A percentile compares a stretch with the other conserved stretches of the same genome.
phyloP scores from a whole-genome alignment of 441 rosid species.

The Syzygium malaccense region DNA sequence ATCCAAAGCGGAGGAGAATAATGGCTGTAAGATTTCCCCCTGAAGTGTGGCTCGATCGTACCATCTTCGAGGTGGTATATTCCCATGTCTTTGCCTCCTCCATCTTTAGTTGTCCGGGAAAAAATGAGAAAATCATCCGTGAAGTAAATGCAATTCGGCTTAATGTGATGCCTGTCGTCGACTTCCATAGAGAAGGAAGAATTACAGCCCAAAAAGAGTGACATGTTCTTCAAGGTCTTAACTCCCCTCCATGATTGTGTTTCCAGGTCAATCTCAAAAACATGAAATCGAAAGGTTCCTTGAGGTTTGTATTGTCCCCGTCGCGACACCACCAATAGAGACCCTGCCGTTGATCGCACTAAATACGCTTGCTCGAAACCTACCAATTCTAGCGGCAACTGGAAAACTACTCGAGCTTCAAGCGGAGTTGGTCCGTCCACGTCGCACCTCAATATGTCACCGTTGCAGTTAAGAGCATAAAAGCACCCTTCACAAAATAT shows the following conservation, averaged over 20 bases:
- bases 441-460: neutral
- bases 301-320: neutral
- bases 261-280: neutral
- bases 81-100: too few relatives aligned
- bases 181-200: neutral
- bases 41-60: neutral
- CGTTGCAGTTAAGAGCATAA: neutral
- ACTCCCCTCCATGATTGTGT: neutral
- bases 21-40: neutral
- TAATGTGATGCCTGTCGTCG: neutral
- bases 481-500: neutral
- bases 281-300: neutral
- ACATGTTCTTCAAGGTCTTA: neutral
- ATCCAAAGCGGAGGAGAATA: neutral
- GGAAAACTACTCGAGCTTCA: neutral
- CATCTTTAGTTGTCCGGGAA: too few relatives aligned
- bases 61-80: too few relatives aligned
- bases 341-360: neutral
- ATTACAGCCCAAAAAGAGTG: neutral
- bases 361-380: neutral
- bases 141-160: neutral
- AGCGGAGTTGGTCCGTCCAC: neutral
- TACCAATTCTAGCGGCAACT: neutral
- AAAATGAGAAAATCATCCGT: neutral
- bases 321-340: neutral